phyloP scores from a whole-genome alignment of 2,329 filamentous ascomycete genomes.

The Pseudogymnoascus sp. region DNA sequence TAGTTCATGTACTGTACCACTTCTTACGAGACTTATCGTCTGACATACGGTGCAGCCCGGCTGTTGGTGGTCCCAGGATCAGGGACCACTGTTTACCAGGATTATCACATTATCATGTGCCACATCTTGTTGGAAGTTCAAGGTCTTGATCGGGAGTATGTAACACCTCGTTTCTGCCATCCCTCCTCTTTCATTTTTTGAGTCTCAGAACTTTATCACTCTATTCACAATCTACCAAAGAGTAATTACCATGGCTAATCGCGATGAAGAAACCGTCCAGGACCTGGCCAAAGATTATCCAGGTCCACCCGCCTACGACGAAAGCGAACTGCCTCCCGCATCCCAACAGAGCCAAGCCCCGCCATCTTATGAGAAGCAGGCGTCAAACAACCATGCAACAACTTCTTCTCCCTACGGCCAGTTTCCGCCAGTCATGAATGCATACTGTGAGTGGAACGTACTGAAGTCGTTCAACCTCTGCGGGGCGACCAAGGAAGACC shows the following conservation, averaged over 20 bases:
- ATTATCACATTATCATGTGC: not conserved
- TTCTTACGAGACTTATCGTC: no score
- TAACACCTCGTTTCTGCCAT: not conserved
- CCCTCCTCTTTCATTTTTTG: not conserved
- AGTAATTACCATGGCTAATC: not conserved
- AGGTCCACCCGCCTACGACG: not conserved
- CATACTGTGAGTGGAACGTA: conserved; percentile 16
- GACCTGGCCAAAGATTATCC: not conserved
- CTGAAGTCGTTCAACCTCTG: conserved; percentile 15
- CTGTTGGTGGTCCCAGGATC: no score
- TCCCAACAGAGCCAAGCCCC: not conserved
- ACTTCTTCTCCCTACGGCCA: conserved; percentile 13
- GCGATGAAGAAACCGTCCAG: not conserved
- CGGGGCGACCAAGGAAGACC: conserved; percentile 12
- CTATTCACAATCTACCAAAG: not conserved
- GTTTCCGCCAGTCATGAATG: conserved; percentile 20
- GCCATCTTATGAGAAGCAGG: not conserved
- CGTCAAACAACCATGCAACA: not conserved
- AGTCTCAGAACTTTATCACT: not conserved
- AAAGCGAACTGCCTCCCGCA: not conserved
- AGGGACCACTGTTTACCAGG: not conserved
- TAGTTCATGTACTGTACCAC: no score
- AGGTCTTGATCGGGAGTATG: not conserved
- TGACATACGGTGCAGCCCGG: no score
- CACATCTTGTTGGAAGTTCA: not conserved